phyloP scores from a whole-genome alignment of 2,329 filamentous ascomycete genomes.

The Botryotinia calthae region DNA sequence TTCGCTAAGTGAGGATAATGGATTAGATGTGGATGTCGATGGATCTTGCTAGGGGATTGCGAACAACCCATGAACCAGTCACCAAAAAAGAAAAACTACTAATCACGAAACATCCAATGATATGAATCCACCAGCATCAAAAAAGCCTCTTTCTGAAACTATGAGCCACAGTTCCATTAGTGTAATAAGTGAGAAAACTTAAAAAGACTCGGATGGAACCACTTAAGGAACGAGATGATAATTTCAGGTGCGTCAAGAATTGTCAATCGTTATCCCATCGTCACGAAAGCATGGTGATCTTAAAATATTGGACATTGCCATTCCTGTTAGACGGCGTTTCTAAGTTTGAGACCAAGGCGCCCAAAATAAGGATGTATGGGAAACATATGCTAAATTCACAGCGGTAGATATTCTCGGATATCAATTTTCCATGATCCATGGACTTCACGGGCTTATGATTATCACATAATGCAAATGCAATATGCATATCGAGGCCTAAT shows the following conservation, averaged over 20 bases:
- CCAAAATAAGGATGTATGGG: constrained; percentile 2
- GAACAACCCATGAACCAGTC: constrained; percentile 13
- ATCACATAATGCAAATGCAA: constrained; percentile 1
- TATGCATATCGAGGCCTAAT: constrained; percentile 18
- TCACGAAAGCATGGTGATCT: constrained; percentile 16
- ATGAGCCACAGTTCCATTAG: constrained; percentile 16
- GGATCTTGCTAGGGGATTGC: constrained; percentile 8
- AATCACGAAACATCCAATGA: constrained; percentile 17
- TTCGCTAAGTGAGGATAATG: background rate
- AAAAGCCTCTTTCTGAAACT: constrained; percentile 16
- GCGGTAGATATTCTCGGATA: background rate
- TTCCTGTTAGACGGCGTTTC: constrained; percentile 7
- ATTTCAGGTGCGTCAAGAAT: constrained; percentile 14
- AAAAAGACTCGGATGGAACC: background rate
- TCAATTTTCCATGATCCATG: background rate
- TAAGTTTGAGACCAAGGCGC: constrained; percentile 16
- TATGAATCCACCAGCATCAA: background rate
- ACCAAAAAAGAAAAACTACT: background rate
- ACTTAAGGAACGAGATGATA: constrained; percentile 7
- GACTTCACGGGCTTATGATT: background rate
- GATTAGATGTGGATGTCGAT: background rate
- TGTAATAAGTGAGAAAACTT: background rate
- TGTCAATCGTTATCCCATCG: constrained; percentile 13
- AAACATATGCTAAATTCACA: constrained; percentile 1
- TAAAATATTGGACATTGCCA: background rate